Conservation (phyloP, 768 basidiomycete species). For the Rhizopogon vinicolor region DNA sequence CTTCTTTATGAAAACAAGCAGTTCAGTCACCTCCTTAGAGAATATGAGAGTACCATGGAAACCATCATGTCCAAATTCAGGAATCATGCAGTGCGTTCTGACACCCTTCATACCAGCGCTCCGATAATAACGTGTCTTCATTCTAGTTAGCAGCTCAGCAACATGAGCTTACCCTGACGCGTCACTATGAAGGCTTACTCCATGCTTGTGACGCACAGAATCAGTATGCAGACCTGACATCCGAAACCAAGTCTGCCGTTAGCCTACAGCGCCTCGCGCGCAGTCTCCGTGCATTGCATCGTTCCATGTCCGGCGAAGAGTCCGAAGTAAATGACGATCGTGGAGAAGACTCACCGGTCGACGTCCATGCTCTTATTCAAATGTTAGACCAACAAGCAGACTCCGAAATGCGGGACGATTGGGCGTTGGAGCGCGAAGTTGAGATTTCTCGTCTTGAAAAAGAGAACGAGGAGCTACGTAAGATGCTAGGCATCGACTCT, state of each 20-base stretch:
- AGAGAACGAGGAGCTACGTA: constrained; percentile 80
- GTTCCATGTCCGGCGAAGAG: constrained; percentile 63
- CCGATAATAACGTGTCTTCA: constrained; percentile 6
- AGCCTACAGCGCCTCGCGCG: constrained; percentile 71
- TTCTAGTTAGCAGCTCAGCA: constrained; percentile 83
- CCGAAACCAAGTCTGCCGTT: constrained; percentile 54
- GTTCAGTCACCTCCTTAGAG: constrained; percentile 80
- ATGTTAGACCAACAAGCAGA: constrained; percentile 36
- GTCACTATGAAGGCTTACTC: constrained; percentile 87
- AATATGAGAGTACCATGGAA: constrained; percentile 93
- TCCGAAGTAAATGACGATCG: constrained; percentile 23
- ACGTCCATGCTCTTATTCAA: constrained; percentile 40
- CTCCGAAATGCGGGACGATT: constrained; percentile 55
- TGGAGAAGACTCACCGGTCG: constrained; percentile 30
- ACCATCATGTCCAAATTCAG: constrained; percentile 97
- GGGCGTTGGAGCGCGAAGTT: constrained; percentile 82
- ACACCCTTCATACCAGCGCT: not conserved
- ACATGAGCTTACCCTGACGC: constrained; percentile 81
- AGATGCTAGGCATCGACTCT: constrained; percentile 70
- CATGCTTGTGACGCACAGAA: constrained; percentile 56
- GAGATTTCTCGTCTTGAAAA: constrained; percentile 79
- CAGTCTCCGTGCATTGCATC: constrained; percentile 66
- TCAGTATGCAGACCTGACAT: constrained; percentile 50
- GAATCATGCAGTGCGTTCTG: constrained; percentile 71
- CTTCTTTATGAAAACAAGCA: constrained; percentile 95